Evolutionary conservation across 1,284 basidiomycete species (phyloP), one percentile per base, ranked within the genome.

Genomic region (Fomitopsis betulina): DNA sequence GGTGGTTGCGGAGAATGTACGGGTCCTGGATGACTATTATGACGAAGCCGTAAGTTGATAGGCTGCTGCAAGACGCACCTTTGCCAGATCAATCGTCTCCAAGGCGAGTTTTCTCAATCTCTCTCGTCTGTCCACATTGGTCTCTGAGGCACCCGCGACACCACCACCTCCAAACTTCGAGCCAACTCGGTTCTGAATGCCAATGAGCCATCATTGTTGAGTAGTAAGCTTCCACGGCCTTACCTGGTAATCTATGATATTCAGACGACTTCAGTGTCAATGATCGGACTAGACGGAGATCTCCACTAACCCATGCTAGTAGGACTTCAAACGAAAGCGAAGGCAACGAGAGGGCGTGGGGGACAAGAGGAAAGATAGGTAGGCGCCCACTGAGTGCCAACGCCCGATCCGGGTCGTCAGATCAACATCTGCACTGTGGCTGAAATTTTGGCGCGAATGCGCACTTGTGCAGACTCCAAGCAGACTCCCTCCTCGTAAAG

Each of bases 1-100:
- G 83, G 73, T 99, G 97, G 75, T 98, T 99, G 73, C 95, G 93
- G 51, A 99, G 86, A 69, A 99, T 98, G 74, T 99, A 99, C 5
- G 97, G 97, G 75, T 99, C 97, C 92, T 96, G 64, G 2, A 38
- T 21, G 56, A 25, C 8, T 30, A 19, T 17, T 37, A 32, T 59
- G 25, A 62, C 10, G 21, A 13, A 37, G 49, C 33, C 19, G 5
- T 25, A 57, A 21, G n/a, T n/a, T n/a, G n/a, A 9, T 23, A 9
- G 30, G 19, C n/a, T 23, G 30, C 47, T 27, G 7, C 25, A 17
- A 32, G 13, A 67, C 76, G 58, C 63, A 89, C 94, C 78, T 96
- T 97, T 49, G 94, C 94, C 52, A 98, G 82, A 74, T 98, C 95
- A 68, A 98, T 98, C 0, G 96, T 97, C 77, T 97, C 95, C 60